These are phyloP conservation scores for Yamadazyma triangularis DNA, from an alignment of 1,139 yeast genomes.

Conservation along the genomic window DNA sequence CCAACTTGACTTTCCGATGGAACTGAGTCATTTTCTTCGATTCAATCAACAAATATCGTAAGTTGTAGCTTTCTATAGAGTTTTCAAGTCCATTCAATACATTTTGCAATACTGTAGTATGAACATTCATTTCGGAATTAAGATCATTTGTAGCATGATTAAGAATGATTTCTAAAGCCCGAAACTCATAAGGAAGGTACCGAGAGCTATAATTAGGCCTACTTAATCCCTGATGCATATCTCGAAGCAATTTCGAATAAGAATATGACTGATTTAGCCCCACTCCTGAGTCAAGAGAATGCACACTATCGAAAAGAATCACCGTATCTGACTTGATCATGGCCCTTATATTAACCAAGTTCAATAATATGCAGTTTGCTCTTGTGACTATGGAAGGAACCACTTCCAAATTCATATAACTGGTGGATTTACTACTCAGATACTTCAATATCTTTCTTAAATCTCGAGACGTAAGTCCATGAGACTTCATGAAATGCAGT, in stretches of 20 bases:
- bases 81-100: constrained; percentile 34
- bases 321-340: constrained; percentile 37
- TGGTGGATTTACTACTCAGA: constrained; percentile 9
- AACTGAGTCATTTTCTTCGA: constrained; percentile 43
- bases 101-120: constrained; percentile 34
- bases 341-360: constrained; percentile 39
- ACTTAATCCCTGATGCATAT: constrained; percentile 25
- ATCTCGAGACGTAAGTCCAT: constrained; percentile 37
- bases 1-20: constrained; percentile 37
- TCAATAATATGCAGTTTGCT: constrained; percentile 32
- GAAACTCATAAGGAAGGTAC: constrained; percentile 37
- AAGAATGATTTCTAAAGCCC: constrained; percentile 41
- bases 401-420: constrained; percentile 29
- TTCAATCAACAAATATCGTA: constrained; percentile 39
- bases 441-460: constrained; percentile 36
- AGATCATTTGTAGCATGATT: constrained; percentile 36
- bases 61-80: constrained; percentile 35
- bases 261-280: constrained; percentile 34
- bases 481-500: constrained; percentile 31
- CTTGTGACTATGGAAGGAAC: constrained; percentile 42
- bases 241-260: constrained; percentile 31
- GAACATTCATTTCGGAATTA: constrained; percentile 42
- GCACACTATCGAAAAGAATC: constrained; percentile 33
- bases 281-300: constrained; percentile 16
- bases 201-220: constrained; percentile 17